These are phyloP conservation scores for Oldenlandia corymbosa DNA, from an alignment of 257 asterid species.

Conservation along the genomic window DNA sequence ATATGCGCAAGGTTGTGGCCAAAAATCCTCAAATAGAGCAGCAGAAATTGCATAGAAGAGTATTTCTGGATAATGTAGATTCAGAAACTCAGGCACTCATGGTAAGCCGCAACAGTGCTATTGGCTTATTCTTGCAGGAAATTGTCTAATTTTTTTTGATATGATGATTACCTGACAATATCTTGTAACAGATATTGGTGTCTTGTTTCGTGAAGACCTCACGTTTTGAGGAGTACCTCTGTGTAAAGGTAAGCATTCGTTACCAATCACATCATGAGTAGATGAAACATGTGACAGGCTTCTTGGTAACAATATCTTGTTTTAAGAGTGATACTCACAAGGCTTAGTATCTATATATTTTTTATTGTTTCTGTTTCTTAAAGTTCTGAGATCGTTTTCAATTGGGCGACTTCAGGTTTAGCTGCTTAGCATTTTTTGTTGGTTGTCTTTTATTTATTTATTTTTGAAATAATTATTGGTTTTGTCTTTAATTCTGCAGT, in stretches of 20 bases:
- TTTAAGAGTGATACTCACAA: background rate
- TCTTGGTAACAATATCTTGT: background rate
- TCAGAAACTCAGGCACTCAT: constrained; percentile 29
- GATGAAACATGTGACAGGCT: background rate
- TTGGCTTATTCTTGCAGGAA: background rate
- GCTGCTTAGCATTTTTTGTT: background rate
- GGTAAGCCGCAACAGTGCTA: constrained; percentile 7
- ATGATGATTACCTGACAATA: background rate
- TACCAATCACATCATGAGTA: background rate
- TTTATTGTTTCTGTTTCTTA: background rate
- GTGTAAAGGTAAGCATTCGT: constrained; percentile 26
- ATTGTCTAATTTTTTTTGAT: background rate
- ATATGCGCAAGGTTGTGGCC: constrained; percentile 37
- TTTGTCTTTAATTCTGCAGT: background rate
- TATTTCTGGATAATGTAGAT: constrained; percentile 27
- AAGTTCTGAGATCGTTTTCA: background rate
- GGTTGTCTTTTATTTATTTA: background rate
- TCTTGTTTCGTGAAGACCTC: constrained; percentile 38
- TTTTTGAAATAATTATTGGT: no score
- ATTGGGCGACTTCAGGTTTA: background rate
- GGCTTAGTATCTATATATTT: background rate
- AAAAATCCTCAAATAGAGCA: constrained; percentile 35
- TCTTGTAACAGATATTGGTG: constrained; percentile 24
- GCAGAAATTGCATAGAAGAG: constrained; percentile 32
- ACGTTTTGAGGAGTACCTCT: constrained; percentile 30